Evolutionary conservation across 2,329 filamentous ascomycete species (phyloP), one percentile per base, ranked within the genome.

Genomic region (Fusarium nelsonii): DNA sequence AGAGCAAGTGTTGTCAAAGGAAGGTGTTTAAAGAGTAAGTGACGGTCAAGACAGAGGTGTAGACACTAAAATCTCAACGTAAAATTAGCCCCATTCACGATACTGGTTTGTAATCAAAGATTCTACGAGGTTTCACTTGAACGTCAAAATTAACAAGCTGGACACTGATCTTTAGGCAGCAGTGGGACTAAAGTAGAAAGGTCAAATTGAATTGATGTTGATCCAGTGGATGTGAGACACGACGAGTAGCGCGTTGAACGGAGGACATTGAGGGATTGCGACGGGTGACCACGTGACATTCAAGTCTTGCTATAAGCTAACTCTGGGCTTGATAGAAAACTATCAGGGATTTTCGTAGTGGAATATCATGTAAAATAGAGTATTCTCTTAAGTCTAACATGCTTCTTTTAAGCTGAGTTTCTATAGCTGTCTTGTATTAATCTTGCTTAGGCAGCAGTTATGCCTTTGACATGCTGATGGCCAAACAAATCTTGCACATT

Each of bases 201-300:
- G 48, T 44, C 18, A 32, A 59, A 14, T 14, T 26, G 23, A 28
- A 53, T 65, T 45, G 7, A 51, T 48, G 41, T 46, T 56, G 41
- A 36, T 45, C 44, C 26, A 49, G 46, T 30, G 43, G 15, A 20
- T 41, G 9, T 41, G 4, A 44, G 49, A 63, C 64, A 56, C 46
- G 68, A 48, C 28, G 18, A 56, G 32, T 23, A 30, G 34, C 64
- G 50, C 51, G 60, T 65, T 39, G 37, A 51, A 44, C 14, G 14
- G 26, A 40, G 16, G 20, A 33, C 15, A 43, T 28, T 41, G 20
- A 14, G 41, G 11, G 32, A 37, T 61, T 48, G 33, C 53, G 58
- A 67, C 67, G 52, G 70, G 67, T 64, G 33, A 39, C 44, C 70
- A 72, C 70, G 70, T 72, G 70, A 72, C 32, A 16, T 11, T 18